Evolutionary conservation across 2,329 filamentous ascomycete species (phyloP).

Genomic region (Alternaria triticimaculans): DNA sequence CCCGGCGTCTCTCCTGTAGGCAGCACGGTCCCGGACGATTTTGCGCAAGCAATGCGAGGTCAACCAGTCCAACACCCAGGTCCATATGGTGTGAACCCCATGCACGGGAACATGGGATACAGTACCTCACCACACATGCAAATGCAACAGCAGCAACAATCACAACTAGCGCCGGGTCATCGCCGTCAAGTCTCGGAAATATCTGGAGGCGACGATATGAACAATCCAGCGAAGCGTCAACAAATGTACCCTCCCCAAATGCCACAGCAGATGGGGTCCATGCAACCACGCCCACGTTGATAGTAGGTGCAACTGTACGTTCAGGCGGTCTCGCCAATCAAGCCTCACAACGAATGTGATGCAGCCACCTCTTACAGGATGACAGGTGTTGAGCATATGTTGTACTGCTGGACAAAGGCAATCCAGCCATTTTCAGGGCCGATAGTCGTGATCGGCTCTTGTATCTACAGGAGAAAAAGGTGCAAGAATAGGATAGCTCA

Average conservation of each 20-base stretch:
- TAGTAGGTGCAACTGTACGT: background rate
- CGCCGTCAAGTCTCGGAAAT: slow-evolving; percentile 68
- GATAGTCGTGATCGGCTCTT: slow-evolving; percentile 12
- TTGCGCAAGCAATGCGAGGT: slow-evolving; percentile 54
- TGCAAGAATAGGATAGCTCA: slow-evolving; percentile 3
- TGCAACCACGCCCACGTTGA: slow-evolving; percentile 59
- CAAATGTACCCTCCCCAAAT: slow-evolving; percentile 60
- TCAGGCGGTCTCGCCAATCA: background rate
- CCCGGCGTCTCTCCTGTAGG: slow-evolving; percentile 64
- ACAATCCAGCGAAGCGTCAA: slow-evolving; percentile 63
- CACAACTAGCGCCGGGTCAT: slow-evolving; percentile 44
- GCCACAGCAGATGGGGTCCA: slow-evolving; percentile 55
- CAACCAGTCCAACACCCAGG: slow-evolving; percentile 43
- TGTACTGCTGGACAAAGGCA: background rate
- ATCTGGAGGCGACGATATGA: slow-evolving; percentile 59
- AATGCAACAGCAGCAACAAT: slow-evolving; percentile 43
- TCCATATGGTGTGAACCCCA: slow-evolving; percentile 46
- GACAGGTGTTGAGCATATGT: slow-evolving; percentile 1
- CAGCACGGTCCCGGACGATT: slow-evolving; percentile 55
- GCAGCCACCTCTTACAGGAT: background rate
- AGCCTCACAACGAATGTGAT: background rate
- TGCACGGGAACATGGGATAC: slow-evolving; percentile 49
- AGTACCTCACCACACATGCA: slow-evolving; percentile 48
- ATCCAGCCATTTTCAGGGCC: background rate
- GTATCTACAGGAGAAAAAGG: background rate